Conservation (phyloP, 148 eudicot genomes). For the Amaranthus cruentus region DNA sequence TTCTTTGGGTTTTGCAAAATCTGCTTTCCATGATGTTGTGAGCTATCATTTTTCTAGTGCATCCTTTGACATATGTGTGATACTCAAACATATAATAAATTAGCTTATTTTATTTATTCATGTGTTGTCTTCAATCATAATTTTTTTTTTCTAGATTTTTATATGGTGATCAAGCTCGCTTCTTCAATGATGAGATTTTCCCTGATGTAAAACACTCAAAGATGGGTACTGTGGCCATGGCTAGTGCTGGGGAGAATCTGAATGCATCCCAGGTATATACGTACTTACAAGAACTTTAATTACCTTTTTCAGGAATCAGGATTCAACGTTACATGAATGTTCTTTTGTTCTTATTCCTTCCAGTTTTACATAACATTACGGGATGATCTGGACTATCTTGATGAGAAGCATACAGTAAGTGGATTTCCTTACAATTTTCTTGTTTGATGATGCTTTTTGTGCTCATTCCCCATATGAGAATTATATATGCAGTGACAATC, state of each 20-base stretch:
- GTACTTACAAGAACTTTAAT: neutral
- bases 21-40: neutral
- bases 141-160: constrained; percentile 38
- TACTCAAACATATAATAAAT: neutral
- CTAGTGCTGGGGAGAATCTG: constrained; percentile 87
- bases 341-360: constrained; percentile 7
- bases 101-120: neutral
- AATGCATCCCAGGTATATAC: constrained; percentile 88
- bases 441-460: neutral
- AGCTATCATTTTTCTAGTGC: neutral
- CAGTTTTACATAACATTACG: constrained; percentile 91
- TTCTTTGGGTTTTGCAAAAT: neutral
- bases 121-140: constrained; percentile 1
- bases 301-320: neutral
- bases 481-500: neutral
- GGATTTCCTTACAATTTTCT: neutral
- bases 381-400: constrained; percentile 89
- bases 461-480: neutral
- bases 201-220: constrained; percentile 77
- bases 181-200: constrained; percentile 80
- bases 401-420: constrained; percentile 95
- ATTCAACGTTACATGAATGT: neutral
- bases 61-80: neutral
- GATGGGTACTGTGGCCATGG: constrained; percentile 91
- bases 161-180: constrained; percentile 93